Percentiles rank a stretch among this genome's conserved stretches.
These are phyloP conservation scores for Populus hybrid DNA, from an alignment of 441 rosid genomes.

Conservation along the genomic window DNA sequence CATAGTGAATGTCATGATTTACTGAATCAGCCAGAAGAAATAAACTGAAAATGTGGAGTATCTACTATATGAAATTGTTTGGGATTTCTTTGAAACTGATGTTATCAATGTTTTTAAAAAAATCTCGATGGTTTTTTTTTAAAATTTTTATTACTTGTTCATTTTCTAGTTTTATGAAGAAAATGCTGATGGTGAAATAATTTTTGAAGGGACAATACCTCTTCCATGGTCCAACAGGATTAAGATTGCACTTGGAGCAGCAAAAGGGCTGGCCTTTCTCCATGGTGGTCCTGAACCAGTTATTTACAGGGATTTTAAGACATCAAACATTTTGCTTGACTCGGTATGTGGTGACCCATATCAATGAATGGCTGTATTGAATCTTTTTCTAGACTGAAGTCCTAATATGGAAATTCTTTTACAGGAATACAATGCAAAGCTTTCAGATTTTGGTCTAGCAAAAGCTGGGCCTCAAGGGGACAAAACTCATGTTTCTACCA, in stretches of 20 bases:
- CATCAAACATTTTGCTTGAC: conserved; percentile 91
- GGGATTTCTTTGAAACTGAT: neutral
- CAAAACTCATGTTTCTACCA: conserved; percentile 93
- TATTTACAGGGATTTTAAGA: conserved; percentile 94
- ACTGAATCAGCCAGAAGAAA: neutral
- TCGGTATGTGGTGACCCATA: conserved; percentile 39
- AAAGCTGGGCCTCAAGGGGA: conserved; percentile 98
- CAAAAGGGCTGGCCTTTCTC: conserved; percentile 83
- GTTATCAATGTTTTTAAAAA: conserved; percentile 5
- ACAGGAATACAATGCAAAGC: conserved; percentile 86
- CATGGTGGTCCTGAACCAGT: conserved; percentile 79
- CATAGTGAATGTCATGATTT: neutral
- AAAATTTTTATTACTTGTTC: neutral
- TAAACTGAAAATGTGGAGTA: no score
- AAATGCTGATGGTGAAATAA: conserved; percentile 27
- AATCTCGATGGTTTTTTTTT: conserved; percentile 1
- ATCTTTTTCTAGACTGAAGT: neutral
- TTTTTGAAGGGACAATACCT: conserved; percentile 53
- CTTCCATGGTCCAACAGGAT: conserved; percentile 69
- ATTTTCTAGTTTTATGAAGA: conserved; percentile 4
- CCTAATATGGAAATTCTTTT: conserved; percentile 2
- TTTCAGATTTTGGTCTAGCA: conserved; percentile 95
- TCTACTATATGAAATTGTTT: no score
- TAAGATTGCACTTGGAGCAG: conserved; percentile 40
- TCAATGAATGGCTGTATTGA: conserved; percentile 2